Evolutionary conservation across 2,329 filamentous ascomycete species (phyloP).

Genomic region (Colletotrichum graminicola): DNA sequence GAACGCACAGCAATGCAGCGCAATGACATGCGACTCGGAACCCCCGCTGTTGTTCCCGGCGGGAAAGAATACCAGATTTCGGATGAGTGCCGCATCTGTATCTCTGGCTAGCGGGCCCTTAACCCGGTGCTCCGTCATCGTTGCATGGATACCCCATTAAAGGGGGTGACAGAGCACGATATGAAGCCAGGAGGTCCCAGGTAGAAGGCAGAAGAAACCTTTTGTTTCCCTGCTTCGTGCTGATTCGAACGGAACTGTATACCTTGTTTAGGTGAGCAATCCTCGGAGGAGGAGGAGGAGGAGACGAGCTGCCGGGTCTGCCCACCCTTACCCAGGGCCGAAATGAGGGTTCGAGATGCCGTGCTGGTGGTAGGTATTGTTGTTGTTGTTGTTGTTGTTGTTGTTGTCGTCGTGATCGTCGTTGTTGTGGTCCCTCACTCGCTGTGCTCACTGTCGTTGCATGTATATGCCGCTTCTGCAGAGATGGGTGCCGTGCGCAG

Average conservation of each 20-base stretch:
- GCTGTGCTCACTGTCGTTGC: constrained; percentile 5
- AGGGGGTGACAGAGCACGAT: constrained; percentile 22
- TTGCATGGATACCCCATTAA: constrained; percentile 36
- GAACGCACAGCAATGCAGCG: constrained; percentile 16
- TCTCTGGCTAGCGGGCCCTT: constrained; percentile 33
- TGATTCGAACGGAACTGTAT: constrained; percentile 32
- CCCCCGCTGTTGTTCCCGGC: constrained; percentile 9
- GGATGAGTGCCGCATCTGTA: constrained; percentile 37
- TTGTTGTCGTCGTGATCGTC: neutral
- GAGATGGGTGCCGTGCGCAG: neutral
- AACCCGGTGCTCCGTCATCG: constrained; percentile 32
- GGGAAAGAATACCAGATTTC: constrained; percentile 15
- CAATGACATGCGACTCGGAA: constrained; percentile 23
- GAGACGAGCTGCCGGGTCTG: constrained; percentile 7
- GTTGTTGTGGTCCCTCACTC: neutral
- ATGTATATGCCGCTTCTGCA: constrained; percentile 17
- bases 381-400: neutral
- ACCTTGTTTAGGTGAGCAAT: constrained; percentile 15
- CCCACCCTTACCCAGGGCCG: constrained; percentile 18
- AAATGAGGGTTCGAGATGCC: constrained; percentile 33
- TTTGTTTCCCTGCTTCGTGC: constrained; percentile 35
- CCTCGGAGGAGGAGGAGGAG: constrained; percentile 19
- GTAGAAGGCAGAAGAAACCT: neutral
- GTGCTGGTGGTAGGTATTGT: constrained; percentile 6
- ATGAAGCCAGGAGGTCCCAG: constrained; percentile 30